Evolutionary conservation across 176 grass and related monocot genomes (phyloP), one percentile per base, ranked within the genome.

Genomic region (Oryza glumipatula): DNA sequence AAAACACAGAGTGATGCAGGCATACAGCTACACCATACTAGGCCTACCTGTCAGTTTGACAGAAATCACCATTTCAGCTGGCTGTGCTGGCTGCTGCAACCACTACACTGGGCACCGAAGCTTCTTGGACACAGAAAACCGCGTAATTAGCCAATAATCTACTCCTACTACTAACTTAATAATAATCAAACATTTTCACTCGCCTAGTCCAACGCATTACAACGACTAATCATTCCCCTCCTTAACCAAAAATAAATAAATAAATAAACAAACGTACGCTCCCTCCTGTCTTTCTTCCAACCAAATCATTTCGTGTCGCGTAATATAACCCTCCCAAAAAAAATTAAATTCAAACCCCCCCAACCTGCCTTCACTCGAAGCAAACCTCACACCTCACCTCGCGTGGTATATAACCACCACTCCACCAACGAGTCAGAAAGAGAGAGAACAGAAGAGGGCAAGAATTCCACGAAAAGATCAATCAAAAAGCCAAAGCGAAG

Each of bases 301-400:
- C 79, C 67, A 23, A 81, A 85, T 73, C 58, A 54, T 86, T 82
- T 73, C 88, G 78, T 82, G 78, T 47, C 12, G 6, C 72, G 28
- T 23, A 76, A 28, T 61, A 49, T 65, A 78, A 90, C 11, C 88
- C 21, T 17, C 0, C 15, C 22, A 82, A 83, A 56, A 26, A 36
- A 36, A 35, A 35, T 24, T 56, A 13, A 13, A 32, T 47, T 72
- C 58, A 63, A 71, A 61, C 11, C 16, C 7, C 7, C 39, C 39
- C 65, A 43, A 68, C 16, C 3, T 67, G 22, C 56, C 32, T 61
- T 19, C 77, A 15, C 46, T 19, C 22, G 11, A 32, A 72, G 23
- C 48, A 49, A 71, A 0, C 54, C 21, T 9, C 54, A 9, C 39
- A 41, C 39, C 39, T 41, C 19, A 7, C 38, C 22, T 45, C 46